Base-by-base conservation (phyloP, 1,139 yeast genomes). In the Blastobotrys aristatus region DNA sequence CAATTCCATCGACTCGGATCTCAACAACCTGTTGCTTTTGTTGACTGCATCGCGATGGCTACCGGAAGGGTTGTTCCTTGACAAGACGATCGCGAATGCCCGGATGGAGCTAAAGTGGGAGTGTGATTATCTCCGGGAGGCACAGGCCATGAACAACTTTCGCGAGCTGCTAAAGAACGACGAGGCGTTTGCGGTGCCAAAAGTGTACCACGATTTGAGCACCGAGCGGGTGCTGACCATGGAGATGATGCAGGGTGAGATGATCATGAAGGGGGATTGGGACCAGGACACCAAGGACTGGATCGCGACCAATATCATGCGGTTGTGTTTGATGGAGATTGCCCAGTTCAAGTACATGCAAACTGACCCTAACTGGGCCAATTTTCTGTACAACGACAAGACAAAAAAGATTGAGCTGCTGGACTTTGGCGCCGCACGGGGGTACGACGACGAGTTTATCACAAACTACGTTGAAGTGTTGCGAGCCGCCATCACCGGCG, bases 281-380 rank as follows among this genome's bases (percentile, higher is more conserved):
- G 73, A 74, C 53, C 96, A 88, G 67, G 79, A 76, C 16, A 79
- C 85, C 16, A 82, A 77, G 53, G 74, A 90, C 66, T 84, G 84
- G 79, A 83, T 92, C 51, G 95, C 96, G 11, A 78, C 88, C 7
- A 77, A 84, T 58, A 82, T 92, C 51, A 85, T 94, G 96, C 76
- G 88, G 54, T 73, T 92, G 42, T 89, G 97, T 61, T 71, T 92
- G 44, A 72, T 78, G 57, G 99, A 92, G 67, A 84, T 94, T 61
- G 88, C 88, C 29, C 72, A 78, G 57, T 90, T 84, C 71, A 78
- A 77, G 60, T 92, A 84, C 68, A 92, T 92, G 99, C 99, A 92
- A 69, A 90, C 98, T 1, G 99, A 92, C 68, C 99, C 99, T 42
- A 92, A 92, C 68, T 94, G 98, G 98, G 97, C 98, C 44, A 92